Conservation (phyloP, 2,329 filamentous ascomycete species). For the Penicillium sp. region DNA sequence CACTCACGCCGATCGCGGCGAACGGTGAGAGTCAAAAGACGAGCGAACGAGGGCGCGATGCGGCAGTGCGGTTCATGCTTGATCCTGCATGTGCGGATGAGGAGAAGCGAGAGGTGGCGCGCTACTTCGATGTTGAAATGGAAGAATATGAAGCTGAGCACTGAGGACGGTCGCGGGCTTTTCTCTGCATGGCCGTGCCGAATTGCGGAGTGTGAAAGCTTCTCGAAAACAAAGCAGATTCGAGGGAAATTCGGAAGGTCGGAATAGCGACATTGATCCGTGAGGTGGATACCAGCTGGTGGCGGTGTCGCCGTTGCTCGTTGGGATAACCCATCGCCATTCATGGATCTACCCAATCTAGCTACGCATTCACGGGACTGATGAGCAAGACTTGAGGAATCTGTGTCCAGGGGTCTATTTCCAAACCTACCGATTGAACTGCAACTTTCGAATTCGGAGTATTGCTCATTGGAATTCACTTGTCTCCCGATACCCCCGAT, state of each 20-base stretch:
- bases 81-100: constrained; percentile 72
- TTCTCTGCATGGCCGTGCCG: background rate
- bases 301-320: no score
- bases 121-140: constrained; percentile 73
- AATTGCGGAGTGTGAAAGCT: no score
- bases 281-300: no score
- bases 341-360: no score
- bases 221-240: no score
- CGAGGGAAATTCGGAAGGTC: no score
- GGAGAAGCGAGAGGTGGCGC: constrained; percentile 68
- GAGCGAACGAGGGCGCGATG: constrained; percentile 57
- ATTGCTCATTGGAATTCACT: background rate
- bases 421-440: background rate
- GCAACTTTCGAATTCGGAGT: background rate
- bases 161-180: background rate
- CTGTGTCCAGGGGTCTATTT: background rate
- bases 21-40: constrained; percentile 46
- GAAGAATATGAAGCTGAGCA: constrained; percentile 60
- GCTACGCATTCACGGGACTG: background rate
- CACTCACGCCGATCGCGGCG: constrained; percentile 49
- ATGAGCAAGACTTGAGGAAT: background rate
- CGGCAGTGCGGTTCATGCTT: constrained; percentile 87
- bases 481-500: constrained; percentile 6
- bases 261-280: no score
- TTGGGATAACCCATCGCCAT: no score